Evolutionary conservation across 441 rosid genomes (phyloP), one percentile per base, ranked within the genome.

Genomic region (Gossypium lobatum): DNA sequence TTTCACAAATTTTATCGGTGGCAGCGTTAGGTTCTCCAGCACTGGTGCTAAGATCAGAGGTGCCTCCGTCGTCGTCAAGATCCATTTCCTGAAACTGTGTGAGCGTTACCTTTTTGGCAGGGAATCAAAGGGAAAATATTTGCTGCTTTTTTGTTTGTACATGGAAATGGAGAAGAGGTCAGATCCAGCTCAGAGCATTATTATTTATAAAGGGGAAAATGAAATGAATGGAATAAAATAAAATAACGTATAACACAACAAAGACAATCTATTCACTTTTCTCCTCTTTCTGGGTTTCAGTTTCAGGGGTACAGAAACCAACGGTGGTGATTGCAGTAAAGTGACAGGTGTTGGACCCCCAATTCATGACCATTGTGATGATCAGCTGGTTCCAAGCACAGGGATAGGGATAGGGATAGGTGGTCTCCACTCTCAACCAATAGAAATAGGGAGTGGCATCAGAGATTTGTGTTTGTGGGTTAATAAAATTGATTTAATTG

Each of bases 41-140:
- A 78, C 80, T 79, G 34, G 84, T 80, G 85, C 87, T 83, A 58
- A 80, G 79, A 75, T 85, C 86, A 58, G 88, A 83, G 13, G 76
- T 45, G 62, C 63, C 87, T 18, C 78, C 85, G 4, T 77, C 83
- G 26, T 82, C 83, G 39, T 78, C 79, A 10, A 45, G 78, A 71
- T 77, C 85, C 81, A 75, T 71, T 20, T 66, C 53, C 21, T 20
- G 46, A 3, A 63, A 63, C 50, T 37, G 26, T 14, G 28, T 18
- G 20, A n/a, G 55, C 9, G 69, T 10, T 17, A 9, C 52, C 39
- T 18, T 17, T 37, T 39, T 10, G 4, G n/a, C 21, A 3, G 7
- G 46, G 14, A 16, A 60, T 6, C 9, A 14, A 60, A 6, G 21
- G 39, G 31, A 50, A 60, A 60, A 10, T 21, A 37, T 45, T 25